Conservation (phyloP, 2,329 filamentous ascomycete species). For the Blumeria hordei region DNA sequence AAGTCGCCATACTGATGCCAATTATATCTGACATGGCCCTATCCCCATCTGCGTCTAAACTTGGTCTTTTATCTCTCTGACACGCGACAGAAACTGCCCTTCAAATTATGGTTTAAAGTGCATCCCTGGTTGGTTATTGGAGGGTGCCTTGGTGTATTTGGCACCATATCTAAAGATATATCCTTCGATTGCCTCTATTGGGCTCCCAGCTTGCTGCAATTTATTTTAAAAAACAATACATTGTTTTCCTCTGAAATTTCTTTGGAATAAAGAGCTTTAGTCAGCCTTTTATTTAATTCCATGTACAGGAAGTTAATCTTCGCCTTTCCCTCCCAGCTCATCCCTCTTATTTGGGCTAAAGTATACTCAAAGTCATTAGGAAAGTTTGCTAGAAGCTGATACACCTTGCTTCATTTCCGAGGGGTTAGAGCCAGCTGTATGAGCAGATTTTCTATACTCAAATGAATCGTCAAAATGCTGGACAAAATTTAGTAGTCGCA, state of each 20-base stretch:
- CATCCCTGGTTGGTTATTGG: neutral
- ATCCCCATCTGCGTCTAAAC: neutral
- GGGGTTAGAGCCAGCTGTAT: neutral
- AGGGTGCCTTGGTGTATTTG: neutral
- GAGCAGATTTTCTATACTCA: neutral
- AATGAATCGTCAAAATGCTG: neutral
- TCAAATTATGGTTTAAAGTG: neutral
- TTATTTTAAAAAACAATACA: neutral
- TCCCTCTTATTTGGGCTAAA: neutral
- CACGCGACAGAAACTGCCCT: neutral
- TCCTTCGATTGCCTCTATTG: neutral
- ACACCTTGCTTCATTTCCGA: neutral
- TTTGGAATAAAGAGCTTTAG: neutral
- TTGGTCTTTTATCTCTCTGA: neutral
- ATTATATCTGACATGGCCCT: neutral
- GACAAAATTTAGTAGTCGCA: neutral
- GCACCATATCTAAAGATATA: neutral
- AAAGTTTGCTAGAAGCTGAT: neutral
- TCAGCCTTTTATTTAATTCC: neutral
- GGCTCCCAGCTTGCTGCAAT: neutral
- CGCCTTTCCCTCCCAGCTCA: neutral
- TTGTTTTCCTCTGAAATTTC: neutral
- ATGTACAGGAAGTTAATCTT: neutral
- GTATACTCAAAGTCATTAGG: neutral
- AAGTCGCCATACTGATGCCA: neutral